Base-by-base conservation (phyloP, 164 flowering plant genomes). In the Kingdonia uniflora region DNA sequence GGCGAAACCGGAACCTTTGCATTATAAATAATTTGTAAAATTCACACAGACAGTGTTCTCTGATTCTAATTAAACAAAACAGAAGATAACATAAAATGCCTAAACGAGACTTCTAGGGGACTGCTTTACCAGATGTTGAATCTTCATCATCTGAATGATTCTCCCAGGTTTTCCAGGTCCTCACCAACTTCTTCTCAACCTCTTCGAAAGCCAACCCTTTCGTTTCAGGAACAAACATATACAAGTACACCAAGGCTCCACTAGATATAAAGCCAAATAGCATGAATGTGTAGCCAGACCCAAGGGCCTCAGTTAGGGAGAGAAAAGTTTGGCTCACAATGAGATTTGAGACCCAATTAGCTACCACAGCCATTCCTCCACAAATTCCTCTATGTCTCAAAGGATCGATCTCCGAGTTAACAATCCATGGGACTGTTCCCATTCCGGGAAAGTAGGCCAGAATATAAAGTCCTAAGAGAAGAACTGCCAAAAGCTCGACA, bases 361-460 rank as follows among this genome's bases (percentile, higher is more conserved):
- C 74, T 1, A 75, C 74, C 0, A 85, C 81, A 11, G 83, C 88
- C 23, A 76, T 71, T 24, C 85, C 88, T 29, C 85, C 81, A 44
- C 85, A 70, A 6, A 79, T 59, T 2, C 87, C 92, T 60, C 87
- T 66, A 35, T 62, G 81, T 42, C 85, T 43, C 45, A 82, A 17
- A 1, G 88, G 94, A 51, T 82, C 78, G 21, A 82, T 82, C 71
- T 85, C 94, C 0, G 94, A 81, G 47, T 85, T 82, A 35, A 82
- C 80, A 14, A 78, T 76, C 88, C 94, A 82, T 10, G 84, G 88
- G 6, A 70, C 78, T 1, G 81, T 74, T 2, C 87, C 88, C 85
- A 80, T 82, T 6, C 87, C 94, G 6, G 94, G 94, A 14, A 86
- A 80, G 68, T 69, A 85, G 63, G 57, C 75, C 19, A 78, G 75